phyloP scores from a whole-genome alignment of 192 early-diverging fungal species.

The Backusella westeae region DNA sequence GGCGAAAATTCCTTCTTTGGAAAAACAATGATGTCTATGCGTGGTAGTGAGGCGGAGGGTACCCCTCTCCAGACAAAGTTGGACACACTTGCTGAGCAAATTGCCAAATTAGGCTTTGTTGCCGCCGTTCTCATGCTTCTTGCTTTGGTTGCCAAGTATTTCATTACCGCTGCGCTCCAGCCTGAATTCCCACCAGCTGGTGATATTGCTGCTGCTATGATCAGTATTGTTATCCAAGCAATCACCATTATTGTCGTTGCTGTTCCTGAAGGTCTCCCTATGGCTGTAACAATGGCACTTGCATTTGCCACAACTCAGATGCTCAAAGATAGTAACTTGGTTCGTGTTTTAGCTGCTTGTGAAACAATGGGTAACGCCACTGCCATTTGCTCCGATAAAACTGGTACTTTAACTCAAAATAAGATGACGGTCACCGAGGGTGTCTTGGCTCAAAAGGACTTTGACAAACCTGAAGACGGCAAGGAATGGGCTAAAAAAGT shows the following conservation, averaged over 20 bases:
- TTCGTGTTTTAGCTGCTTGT: conserved; percentile 74
- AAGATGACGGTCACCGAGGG: conserved; percentile 77
- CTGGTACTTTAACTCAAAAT: conserved; percentile 83
- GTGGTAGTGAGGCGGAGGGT: conserved; percentile 60
- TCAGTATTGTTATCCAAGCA: conserved; percentile 74
- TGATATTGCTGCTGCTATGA: conserved; percentile 55
- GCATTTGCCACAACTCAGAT: conserved; percentile 81
- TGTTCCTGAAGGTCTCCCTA: conserved; percentile 84
- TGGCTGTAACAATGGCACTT: conserved; percentile 83
- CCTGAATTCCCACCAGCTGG: conserved; percentile 55
- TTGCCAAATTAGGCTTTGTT: conserved; percentile 88
- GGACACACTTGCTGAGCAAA: conserved; percentile 83
- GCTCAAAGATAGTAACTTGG: conserved; percentile 79
- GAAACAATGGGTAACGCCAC: conserved; percentile 86
- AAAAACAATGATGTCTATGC: conserved; percentile 85
- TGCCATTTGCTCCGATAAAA: conserved; percentile 85
- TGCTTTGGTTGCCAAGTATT: conserved; percentile 65
- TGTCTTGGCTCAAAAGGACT: conserved; percentile 46
- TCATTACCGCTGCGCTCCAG: conserved; percentile 56
- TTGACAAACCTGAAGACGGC: conserved; percentile 40
- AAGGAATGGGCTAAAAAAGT: conserved; percentile 51
- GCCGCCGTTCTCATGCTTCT: conserved; percentile 82
- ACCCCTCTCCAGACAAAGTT: conserved; percentile 95
- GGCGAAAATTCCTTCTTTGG: conserved; percentile 88
- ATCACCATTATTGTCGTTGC: conserved; percentile 82